Evolutionary conservation across 192 early-diverging fungal species (phyloP), one percentile per base, ranked within the genome.

Genomic region (Umbelopsis ramanniana): DNA sequence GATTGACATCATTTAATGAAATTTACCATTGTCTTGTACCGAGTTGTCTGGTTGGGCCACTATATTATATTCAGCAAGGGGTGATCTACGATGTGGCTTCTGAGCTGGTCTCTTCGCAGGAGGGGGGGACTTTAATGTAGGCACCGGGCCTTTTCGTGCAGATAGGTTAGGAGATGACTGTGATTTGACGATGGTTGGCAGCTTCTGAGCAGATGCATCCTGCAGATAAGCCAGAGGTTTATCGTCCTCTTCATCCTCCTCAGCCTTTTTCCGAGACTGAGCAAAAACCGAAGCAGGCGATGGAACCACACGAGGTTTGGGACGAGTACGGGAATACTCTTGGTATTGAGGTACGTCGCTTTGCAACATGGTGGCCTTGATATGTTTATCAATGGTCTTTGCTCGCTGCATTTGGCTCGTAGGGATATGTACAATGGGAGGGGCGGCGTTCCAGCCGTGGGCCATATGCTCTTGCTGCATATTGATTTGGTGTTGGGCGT

Each of bases 81-180:
- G 57, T 29, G 57, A 63, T 63, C 57, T 63, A n/a, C 57, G 57
- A 33, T 63, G 57, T 63, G 57, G 57, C 57, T 63, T 63, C 26
- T 63, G 57, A 63, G 29, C 57, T 7, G 57, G 29, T 63, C n/a
- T 63, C 33, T 19, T 29, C 11, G 6, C 33, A 37, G 33, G 57
- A 35, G 8, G 57, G 19, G 26, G 57, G 12, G 19, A 29, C 33
- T 38, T 63, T 19, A 50, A 8, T 9, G 4, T 50, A 50, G 48
- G 48, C 6, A 21, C 19, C 6, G 48, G 15, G 5, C 15, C n/a
- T 50, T 21, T 50, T n/a, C 48, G 48, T n/a, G 48, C 48, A n/a
- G 48, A 50, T 43, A 43, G 11, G 6, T 43, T 43, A 11, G 40
- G 40, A 43, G 40, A 43, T 12, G 40, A 43, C 6, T 43, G 40